Evolutionary conservation across 768 basidiomycete species (phyloP).

Genomic region (Tricholoma matsutake): DNA sequence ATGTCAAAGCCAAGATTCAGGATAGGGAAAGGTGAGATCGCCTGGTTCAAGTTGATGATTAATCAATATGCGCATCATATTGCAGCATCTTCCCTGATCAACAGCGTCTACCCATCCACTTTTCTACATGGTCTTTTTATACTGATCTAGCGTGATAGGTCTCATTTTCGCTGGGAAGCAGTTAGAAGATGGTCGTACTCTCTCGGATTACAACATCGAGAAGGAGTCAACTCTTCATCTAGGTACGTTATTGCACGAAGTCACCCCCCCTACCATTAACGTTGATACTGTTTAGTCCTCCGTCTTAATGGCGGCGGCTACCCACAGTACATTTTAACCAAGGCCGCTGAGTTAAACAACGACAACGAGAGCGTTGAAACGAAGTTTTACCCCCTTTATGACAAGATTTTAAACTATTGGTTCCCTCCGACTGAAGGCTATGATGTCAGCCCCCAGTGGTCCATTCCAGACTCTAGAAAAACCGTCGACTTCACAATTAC

Average conservation of each 20-base stretch:
- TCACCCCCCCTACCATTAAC: not conserved
- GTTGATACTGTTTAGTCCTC: not conserved
- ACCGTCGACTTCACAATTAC: too few species aligned
- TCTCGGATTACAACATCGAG: conserved; percentile 35
- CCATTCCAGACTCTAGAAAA: too few species aligned
- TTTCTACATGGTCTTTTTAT: not conserved
- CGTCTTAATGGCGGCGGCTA: not conserved
- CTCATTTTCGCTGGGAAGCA: conserved; percentile 28
- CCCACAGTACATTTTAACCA: not conserved
- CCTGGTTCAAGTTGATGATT: not conserved
- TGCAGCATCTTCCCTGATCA: conserved; percentile 16
- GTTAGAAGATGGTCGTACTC: conserved; percentile 1
- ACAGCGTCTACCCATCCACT: conserved; percentile 11
- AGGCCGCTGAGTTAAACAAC: not conserved
- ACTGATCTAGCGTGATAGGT: not conserved
- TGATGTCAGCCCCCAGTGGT: too few species aligned
- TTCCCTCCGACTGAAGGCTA: too few species aligned
- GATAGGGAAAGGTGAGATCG: conserved; percentile 13
- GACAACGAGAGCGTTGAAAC: too few species aligned
- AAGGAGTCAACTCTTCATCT: conserved; percentile 66
- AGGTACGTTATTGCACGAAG: conserved; percentile 7
- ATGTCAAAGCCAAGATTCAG: conserved; percentile 21
- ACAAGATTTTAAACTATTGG: too few species aligned
- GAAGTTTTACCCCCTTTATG: too few species aligned
- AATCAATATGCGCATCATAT: not conserved